Base-by-base conservation (phyloP, 768 basidiomycete genomes). In the Macrolepiota dolichaula region DNA sequence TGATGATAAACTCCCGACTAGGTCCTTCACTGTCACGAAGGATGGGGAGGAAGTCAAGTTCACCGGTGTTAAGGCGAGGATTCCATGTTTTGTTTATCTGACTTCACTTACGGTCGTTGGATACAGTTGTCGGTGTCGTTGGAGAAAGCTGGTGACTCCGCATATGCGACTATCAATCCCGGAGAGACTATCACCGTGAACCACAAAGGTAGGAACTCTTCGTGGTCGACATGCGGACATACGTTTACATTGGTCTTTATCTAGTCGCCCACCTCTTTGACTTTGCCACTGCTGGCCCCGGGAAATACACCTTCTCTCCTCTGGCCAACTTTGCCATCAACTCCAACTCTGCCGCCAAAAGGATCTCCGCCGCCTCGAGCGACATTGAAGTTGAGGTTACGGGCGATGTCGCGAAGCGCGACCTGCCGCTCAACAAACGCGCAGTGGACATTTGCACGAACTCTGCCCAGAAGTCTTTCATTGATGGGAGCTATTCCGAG, bases 21-120 rank as follows among this genome's bases (percentile, higher is more conserved):
- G 72, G 66, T 79, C 78, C 2, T 81, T 81, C 67, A 68, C 65
- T 7, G 73, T 81, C 62, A 77, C 72, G 47, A 77, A 77, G 66
- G 74, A 76, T 63, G 77, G 73, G 24, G 55, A 66, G 19, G 67
- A 65, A 3, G 78, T 79, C 37, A 55, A 70, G 15, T 81, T 81
- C 71, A 78, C 72, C 13, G 80, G 80, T 24, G 64, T 79, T 62
- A 78, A 79, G 74, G 77, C 80, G 50, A 59, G 29, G 29, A 49
- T 49, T 15, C 38, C 17, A n/a, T 4, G n/a, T n/a, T 27, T 49
- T 25, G 6, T 42, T 22, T 52, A 3, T 1, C 57, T 24, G 36
- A 24, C 10, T 42, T 24, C 55, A 12, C 50, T 32, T 29, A 44
- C 25, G 27, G 12, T 56, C n/a, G 29, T 38, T 12, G 32, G 38